Percentiles rank a stretch among this genome's conserved stretches.
Conservation (phyloP, 345 rosid species). For the Lepidium sativum region DNA sequence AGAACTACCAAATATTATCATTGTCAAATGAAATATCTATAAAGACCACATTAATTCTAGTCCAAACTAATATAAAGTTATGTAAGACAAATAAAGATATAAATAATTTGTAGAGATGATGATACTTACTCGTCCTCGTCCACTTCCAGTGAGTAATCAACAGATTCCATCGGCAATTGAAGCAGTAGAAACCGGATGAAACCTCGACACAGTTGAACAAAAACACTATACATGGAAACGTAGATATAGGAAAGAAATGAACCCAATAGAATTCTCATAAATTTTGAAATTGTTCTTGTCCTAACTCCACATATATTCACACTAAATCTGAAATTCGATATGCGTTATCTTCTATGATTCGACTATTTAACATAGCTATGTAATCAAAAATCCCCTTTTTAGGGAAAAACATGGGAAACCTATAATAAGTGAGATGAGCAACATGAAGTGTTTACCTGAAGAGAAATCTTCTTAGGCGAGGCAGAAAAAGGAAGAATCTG, state of each 20-base stretch:
- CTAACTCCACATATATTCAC: background rate
- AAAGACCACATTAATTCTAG: too few species aligned
- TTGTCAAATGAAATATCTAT: too few species aligned
- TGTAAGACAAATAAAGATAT: too few species aligned
- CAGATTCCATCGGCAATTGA: too few species aligned
- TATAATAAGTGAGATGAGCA: background rate
- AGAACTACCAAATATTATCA: too few species aligned
- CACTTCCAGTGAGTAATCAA: too few species aligned
- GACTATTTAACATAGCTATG: background rate
- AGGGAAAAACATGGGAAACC: background rate
- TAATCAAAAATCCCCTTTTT: background rate
- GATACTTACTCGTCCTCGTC: too few species aligned
- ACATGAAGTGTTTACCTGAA: slow-evolving; percentile 32
- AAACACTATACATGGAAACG: background rate
- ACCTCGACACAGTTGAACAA: too few species aligned
- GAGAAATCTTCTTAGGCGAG: slow-evolving; percentile 24
- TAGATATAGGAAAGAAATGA: background rate
- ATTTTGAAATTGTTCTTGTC: background rate
- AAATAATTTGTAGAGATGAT: too few species aligned
- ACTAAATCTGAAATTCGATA: background rate
- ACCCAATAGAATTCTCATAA: background rate
- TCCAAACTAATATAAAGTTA: too few species aligned
- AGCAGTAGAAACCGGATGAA: too few species aligned
- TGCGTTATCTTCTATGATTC: too few species aligned
- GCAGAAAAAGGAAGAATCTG: slow-evolving; percentile 27